phyloP scores from a whole-genome alignment of 2,329 filamentous ascomycete genomes.

The Penicillium rolfsii region DNA sequence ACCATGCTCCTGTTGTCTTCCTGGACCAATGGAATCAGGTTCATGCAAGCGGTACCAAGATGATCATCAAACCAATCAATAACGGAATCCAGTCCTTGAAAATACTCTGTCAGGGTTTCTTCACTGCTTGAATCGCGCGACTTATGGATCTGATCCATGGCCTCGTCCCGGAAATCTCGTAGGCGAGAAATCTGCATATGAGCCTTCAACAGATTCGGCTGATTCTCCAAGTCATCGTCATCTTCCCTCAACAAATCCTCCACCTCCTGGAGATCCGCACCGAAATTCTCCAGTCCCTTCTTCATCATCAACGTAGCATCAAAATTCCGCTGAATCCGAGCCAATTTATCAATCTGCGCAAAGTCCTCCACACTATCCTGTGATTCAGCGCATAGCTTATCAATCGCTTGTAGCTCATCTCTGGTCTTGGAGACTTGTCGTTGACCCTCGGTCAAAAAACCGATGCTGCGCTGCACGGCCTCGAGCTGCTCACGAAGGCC shows the following conservation, averaged over 20 bases:
- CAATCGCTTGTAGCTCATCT: constrained; percentile 98
- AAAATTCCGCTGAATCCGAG: constrained; percentile 79
- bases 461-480: constrained; percentile 92
- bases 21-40: constrained; percentile 84
- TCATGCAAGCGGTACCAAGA: constrained; percentile 83
- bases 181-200: constrained; percentile 92
- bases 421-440: constrained; percentile 91
- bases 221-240: constrained; percentile 81
- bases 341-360: constrained; percentile 71
- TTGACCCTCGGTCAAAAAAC: constrained; percentile 83
- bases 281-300: constrained; percentile 83
- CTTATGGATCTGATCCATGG: constrained; percentile 90
- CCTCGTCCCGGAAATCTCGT: constrained; percentile 91
- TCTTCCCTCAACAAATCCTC: constrained; percentile 81
- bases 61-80: constrained; percentile 97
- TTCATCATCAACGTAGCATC: constrained; percentile 93
- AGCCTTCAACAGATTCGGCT: constrained; percentile 85
- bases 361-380: constrained; percentile 98
- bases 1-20: constrained; percentile 86
- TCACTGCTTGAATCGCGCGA: constrained; percentile 74
- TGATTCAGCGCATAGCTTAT: constrained; percentile 94
- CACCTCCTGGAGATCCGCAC: constrained; percentile 72
- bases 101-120: constrained; percentile 86
- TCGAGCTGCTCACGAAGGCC: constrained; percentile 91
- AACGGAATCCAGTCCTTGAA: constrained; percentile 79